Percentiles rank a stretch among this genome's conserved stretches.
These are phyloP conservation scores for Moesziomyces sp. DNA, from an alignment of 1,284 basidiomycete species.

Conservation along the genomic window DNA sequence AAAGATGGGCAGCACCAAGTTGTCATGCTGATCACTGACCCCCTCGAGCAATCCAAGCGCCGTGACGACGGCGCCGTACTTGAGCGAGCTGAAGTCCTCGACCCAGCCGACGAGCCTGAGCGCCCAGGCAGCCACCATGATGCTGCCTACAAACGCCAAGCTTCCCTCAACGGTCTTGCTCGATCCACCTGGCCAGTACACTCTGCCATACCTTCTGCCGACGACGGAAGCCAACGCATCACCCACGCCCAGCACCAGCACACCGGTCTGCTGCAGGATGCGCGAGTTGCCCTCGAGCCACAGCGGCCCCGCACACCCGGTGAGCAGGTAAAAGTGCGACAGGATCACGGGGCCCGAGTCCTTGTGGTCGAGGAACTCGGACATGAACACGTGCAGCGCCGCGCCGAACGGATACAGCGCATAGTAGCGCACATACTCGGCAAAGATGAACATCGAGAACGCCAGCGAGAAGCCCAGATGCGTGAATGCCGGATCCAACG, in stretches of 20 bases:
- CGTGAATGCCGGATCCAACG: conserved; percentile 92
- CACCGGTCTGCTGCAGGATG: conserved; percentile 80
- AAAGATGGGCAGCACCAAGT: conserved; percentile 63
- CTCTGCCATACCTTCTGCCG: conserved; percentile 81
- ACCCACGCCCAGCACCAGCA: conserved; percentile 88
- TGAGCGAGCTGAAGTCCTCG: conserved; percentile 41
- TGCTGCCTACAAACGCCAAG: conserved; percentile 80
- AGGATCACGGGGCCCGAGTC: conserved; percentile 96
- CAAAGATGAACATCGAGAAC: conserved; percentile 64
- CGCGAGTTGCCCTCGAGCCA: conserved; percentile 81
- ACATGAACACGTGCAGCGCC: conserved; percentile 90
- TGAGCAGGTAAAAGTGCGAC: conserved; percentile 95
- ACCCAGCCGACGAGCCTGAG: conserved; percentile 76
- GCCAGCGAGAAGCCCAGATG: conserved; percentile 88
- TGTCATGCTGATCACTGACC: conserved; percentile 65
- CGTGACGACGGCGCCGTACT: conserved; percentile 36
- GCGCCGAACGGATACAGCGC: conserved; percentile 97
- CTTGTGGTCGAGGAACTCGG: conserved; percentile 93
- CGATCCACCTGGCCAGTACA: conserved; percentile 82
- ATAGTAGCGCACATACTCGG: conserved; percentile 78
- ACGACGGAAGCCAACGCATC: conserved; percentile 94
- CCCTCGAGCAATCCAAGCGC: conserved; percentile 63
- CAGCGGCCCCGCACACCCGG: conserved; percentile 89
- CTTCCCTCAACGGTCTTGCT: conserved; percentile 93
- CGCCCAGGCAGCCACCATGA: conserved; percentile 77